phyloP scores from a whole-genome alignment of 768 basidiomycete species.

The Cystobasidium tubakii region DNA sequence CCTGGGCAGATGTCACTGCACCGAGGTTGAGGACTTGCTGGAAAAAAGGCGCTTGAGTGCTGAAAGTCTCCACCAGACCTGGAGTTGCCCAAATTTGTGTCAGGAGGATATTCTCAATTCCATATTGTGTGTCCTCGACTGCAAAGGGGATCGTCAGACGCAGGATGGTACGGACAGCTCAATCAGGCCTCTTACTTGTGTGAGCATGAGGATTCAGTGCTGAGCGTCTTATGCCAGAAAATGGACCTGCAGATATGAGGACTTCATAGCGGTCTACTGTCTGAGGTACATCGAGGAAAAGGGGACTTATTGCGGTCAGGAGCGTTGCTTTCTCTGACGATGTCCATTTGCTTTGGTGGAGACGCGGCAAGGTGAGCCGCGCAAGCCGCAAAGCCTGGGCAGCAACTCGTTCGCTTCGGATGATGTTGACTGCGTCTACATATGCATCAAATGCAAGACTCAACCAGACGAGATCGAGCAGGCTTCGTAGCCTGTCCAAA shows the following conservation, averaged over 20 bases:
- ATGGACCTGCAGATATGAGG: slow-evolving; percentile 37
- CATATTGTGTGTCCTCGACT: too few relatives aligned
- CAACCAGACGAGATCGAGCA: slow-evolving; percentile 64
- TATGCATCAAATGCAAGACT: slow-evolving; percentile 64
- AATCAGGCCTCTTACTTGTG: neutral
- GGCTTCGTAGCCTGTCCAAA: slow-evolving; percentile 59
- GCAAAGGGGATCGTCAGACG: neutral
- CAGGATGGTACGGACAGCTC: neutral
- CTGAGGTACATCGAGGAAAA: slow-evolving; percentile 52
- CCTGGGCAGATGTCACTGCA: neutral
- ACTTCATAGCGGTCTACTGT: slow-evolving; percentile 40
- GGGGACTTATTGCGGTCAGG: slow-evolving; percentile 61
- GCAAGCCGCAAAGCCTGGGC: slow-evolving; percentile 60
- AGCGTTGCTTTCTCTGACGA: slow-evolving; percentile 62
- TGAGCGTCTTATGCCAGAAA: slow-evolving; percentile 32
- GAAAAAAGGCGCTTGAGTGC: neutral
- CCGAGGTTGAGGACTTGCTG: neutral
- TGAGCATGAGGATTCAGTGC: neutral
- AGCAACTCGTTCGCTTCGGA: slow-evolving; percentile 59
- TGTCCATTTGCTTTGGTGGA: slow-evolving; percentile 55
- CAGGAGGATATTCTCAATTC: neutral
- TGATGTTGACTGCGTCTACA: slow-evolving; percentile 48
- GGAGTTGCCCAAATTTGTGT: slow-evolving; percentile 9
- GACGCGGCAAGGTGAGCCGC: slow-evolving; percentile 52
- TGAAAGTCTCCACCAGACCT: slow-evolving; percentile 14